Evolutionary conservation across 176 grass and related monocot species (phyloP).

Genomic region (Alopecurus myosuroides): DNA sequence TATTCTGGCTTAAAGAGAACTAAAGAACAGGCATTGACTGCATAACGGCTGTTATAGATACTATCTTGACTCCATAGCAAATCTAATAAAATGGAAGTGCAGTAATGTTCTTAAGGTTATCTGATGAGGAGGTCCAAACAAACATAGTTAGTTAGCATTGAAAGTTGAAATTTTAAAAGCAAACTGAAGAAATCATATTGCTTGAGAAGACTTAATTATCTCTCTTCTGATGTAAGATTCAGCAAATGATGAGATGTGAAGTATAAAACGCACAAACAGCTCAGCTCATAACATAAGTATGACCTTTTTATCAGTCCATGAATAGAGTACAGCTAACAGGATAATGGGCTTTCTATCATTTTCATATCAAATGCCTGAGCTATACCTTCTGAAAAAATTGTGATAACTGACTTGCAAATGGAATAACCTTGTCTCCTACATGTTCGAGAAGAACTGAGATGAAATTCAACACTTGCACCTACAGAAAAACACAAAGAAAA

Average conservation of each 20-base stretch:
- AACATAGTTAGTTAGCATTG: neutral
- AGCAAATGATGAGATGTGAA: conserved; percentile 4
- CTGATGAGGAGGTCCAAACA: neutral
- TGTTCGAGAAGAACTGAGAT: conserved; percentile 93
- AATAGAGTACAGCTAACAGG: conserved; percentile 24
- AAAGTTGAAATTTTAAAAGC: neutral
- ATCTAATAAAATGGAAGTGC: neutral
- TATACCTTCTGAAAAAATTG: conserved; percentile 90
- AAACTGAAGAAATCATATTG: conserved; percentile 14
- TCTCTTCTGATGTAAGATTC: neutral
- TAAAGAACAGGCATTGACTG: neutral
- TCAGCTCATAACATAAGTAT: neutral
- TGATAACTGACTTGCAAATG: conserved; percentile 83
- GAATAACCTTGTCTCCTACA: conserved; percentile 83
- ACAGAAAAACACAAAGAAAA: conserved; percentile 24
- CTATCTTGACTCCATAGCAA: neutral
- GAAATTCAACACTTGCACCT: conserved; percentile 99
- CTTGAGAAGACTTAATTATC: neutral
- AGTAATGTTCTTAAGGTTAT: neutral
- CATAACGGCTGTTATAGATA: neutral
- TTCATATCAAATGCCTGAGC: neutral
- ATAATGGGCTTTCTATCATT: neutral
- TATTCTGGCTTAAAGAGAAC: conserved; percentile 1
- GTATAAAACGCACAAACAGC: neutral
- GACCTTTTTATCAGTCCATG: neutral